Conservation (phyloP, 768 basidiomycete genomes). For the Mycena rosella region DNA sequence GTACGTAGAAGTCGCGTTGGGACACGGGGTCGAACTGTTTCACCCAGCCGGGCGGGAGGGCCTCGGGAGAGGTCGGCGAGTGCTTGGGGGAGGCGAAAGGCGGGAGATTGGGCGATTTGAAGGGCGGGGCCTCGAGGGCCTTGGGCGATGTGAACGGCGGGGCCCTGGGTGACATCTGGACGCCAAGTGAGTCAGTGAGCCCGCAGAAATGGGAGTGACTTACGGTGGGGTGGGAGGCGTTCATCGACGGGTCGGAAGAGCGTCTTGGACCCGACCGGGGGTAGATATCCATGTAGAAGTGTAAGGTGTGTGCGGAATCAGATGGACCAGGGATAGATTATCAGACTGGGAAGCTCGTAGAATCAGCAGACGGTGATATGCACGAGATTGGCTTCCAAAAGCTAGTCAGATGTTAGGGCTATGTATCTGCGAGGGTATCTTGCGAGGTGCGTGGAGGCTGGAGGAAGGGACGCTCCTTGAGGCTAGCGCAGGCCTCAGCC, state of each 20-base stretch:
- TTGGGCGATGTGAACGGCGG: too few relatives aligned
- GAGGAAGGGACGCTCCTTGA: too few relatives aligned
- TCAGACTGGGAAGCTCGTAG: neutral
- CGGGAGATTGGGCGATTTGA: neutral
- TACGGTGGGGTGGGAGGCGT: neutral
- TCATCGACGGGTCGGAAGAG: conserved; percentile 18
- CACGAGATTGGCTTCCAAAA: too few relatives aligned
- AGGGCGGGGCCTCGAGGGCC: too few relatives aligned
- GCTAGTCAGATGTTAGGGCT: neutral
- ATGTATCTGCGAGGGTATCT: neutral
- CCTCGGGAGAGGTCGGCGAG: conserved; percentile 19
- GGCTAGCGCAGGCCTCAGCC: too few relatives aligned
- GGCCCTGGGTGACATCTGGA: too few relatives aligned
- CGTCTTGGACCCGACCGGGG: neutral
- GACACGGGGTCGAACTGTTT: conserved; percentile 35
- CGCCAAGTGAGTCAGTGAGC: too few relatives aligned
- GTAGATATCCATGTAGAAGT: conserved; percentile 2
- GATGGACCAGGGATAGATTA: conserved; percentile 21
- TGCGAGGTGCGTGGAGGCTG: too few relatives aligned
- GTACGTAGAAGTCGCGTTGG: conserved; percentile 34
- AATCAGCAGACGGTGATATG: too few relatives aligned
- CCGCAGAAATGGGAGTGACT: too few relatives aligned
- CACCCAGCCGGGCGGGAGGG: conserved; percentile 34
- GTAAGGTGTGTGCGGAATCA: conserved; percentile 21
- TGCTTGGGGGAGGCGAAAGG: conserved; percentile 17